A percentile compares a stretch with the other conserved stretches of the same genome.
These are phyloP conservation scores for Smittium culicis DNA, from an alignment of 371 early-diverging fungal species.

Conservation along the genomic window DNA sequence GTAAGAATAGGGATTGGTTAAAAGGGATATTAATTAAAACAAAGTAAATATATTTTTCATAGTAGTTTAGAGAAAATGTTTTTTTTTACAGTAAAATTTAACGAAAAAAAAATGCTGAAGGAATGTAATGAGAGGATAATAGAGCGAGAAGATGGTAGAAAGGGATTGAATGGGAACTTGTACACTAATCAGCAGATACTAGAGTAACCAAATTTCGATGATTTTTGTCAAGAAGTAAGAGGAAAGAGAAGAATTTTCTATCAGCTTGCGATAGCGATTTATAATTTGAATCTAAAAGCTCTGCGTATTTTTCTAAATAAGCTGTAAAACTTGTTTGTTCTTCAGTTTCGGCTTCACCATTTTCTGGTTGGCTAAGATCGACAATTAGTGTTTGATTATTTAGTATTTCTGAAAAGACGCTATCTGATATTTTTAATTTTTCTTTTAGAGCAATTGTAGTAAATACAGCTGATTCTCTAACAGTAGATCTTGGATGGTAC, in stretches of 20 bases:
- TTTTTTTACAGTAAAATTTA: no score
- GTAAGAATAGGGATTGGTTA: no score
- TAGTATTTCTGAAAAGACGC: no score
- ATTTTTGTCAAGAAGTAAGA: not conserved
- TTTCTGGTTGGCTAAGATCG: not conserved
- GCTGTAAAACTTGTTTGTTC: no score
- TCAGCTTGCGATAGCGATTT: not conserved
- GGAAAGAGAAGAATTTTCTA: not conserved
- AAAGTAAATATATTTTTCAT: no score
- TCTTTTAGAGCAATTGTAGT: constrained; percentile 21
- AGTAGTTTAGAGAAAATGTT: no score
- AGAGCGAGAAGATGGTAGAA: no score
- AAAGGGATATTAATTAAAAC: no score
- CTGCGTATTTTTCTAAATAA: not conserved
- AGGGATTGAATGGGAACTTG: no score
- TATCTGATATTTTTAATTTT: constrained; percentile 17
- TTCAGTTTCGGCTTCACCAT: not conserved
- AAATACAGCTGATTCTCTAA: constrained; percentile 28
- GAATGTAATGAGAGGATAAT: no score
- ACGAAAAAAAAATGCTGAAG: no score
- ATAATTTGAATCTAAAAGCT: not conserved
- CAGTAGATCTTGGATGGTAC: constrained; percentile 27
- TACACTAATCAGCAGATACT: no score
- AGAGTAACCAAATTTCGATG: not conserved
- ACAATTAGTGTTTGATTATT: not conserved